phyloP scores from a whole-genome alignment of 2,329 filamentous ascomycete genomes.

The Leptographium wingfieldii region DNA sequence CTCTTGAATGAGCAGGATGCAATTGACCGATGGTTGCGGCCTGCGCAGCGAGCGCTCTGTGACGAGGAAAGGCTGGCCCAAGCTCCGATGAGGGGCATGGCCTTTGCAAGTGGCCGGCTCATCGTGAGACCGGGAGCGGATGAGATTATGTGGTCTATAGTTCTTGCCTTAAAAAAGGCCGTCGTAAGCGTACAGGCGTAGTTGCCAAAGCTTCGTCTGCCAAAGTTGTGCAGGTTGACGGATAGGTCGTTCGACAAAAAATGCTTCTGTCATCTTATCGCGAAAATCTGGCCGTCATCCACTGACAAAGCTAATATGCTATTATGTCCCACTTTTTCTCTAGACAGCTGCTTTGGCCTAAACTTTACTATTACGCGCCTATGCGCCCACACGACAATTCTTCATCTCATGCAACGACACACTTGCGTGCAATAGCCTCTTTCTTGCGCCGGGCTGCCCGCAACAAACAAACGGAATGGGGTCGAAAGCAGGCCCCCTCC shows the following conservation, averaged over 20 bases:
- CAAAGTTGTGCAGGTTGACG: neutral
- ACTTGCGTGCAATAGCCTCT: too few species aligned
- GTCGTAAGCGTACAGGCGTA: too few species aligned
- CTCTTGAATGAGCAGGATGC: neutral
- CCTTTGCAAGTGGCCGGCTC: slow-evolving; percentile 7
- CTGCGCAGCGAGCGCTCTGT: neutral
- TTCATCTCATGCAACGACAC: neutral
- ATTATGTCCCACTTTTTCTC: neutral
- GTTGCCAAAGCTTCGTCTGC: neutral
- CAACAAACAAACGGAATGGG: neutral
- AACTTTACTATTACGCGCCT: neutral
- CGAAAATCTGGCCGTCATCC: neutral
- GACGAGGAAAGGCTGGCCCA: slow-evolving; percentile 1
- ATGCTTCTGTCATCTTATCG: neutral
- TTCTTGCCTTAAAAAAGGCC: too few species aligned
- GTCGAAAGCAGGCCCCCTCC: neutral
- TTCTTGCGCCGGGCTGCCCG: too few species aligned
- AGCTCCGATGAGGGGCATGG: slow-evolving; percentile 6
- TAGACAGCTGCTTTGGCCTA: neutral
- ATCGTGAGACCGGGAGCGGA: neutral
- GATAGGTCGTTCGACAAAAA: neutral
- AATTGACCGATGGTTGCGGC: neutral
- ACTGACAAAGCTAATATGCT: neutral
- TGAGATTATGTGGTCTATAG: neutral
- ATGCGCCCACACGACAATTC: neutral